Percentiles rank a stretch among this genome's conserved stretches.
Evolutionary conservation across 176 grass and related monocot species (phyloP).

Genomic region (Oryza meyeriana): DNA sequence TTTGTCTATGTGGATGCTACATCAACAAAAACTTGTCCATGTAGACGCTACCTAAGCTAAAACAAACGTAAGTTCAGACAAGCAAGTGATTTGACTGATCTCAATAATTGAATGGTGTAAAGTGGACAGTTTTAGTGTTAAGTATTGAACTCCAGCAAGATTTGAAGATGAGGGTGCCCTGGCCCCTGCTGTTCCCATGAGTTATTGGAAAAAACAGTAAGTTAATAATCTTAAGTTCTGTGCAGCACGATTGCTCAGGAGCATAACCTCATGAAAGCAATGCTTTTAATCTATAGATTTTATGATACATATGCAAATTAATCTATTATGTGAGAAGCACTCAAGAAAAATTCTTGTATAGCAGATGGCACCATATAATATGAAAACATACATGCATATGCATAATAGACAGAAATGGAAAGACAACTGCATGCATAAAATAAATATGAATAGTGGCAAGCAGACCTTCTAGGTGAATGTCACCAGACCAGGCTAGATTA

Average conservation of each 20-base stretch:
- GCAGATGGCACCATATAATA: not conserved
- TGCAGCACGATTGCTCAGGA: too few species aligned
- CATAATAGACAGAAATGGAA: not conserved
- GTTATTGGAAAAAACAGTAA: too few species aligned
- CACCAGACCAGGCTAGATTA: slow-evolving; percentile 78
- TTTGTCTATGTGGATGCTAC: not conserved
- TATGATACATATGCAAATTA: not conserved
- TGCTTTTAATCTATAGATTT: not conserved
- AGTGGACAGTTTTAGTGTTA: too few species aligned
- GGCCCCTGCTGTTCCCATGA: too few species aligned
- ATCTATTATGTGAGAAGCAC: not conserved
- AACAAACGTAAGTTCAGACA: not conserved
- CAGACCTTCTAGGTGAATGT: slow-evolving; percentile 88
- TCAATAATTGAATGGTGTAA: too few species aligned
- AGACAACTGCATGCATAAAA: not conserved
- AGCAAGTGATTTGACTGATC: not conserved
- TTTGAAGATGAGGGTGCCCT: not conserved
- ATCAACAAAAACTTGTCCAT: not conserved
- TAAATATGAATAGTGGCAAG: not conserved
- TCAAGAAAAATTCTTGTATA: not conserved
- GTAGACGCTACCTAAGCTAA: not conserved
- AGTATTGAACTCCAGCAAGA: not conserved
- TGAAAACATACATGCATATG: not conserved
- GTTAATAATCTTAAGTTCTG: too few species aligned
- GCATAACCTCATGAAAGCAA: too few species aligned